Evolutionary conservation across 192 early-diverging fungal genomes (phyloP), one percentile per base, ranked within the genome.

Genomic region (Chytriomyces hyalinus): DNA sequence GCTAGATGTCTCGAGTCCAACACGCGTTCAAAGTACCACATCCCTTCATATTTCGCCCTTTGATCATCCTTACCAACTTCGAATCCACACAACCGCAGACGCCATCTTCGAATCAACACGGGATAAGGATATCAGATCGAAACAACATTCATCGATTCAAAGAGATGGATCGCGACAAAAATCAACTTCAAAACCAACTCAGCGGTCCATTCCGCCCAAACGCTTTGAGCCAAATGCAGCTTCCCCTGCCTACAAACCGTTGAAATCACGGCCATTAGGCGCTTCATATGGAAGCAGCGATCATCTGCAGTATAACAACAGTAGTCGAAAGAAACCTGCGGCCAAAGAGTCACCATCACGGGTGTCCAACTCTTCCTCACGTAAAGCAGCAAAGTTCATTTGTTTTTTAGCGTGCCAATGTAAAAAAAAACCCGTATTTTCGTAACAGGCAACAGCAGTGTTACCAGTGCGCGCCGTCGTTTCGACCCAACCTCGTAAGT

Each of bases 401-500:
- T 15, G n/a, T 26, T 64, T 64, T 64, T 64, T 64, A 1, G 2
- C n/a, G 26, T 64, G 62, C 2, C 28, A 13, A 24, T 64, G 6
- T 28, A 13, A 24, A 8, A 46, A 9, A 46, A 67, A 46, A 47
- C 0, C 24, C 13, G 43, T 47, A 36, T 28, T 9, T 47, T 13
- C 65, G 45, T 17, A 10, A 47, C 65, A 17, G 65, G 43, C 13
- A 67, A 26, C 6, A 45, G 36, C 24, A 57, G 53, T 4, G 20
- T 13, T 5, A n/a, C 53, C 3, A 57, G 15, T 20, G 15, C 53
- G 53, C 20, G 13, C 53, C 53, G 53, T 57, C 73, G 73, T 10
- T 75, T 75, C 36, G 73, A 75, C 47, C 73, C 73, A 26, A 75
- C 73, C 43, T 75, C 63, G 62, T 75, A 53, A 17, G 73, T 66